Evolutionary conservation across 345 rosid species (phyloP), one percentile per base, ranked within the genome.

Genomic region (Camelina hispida): DNA sequence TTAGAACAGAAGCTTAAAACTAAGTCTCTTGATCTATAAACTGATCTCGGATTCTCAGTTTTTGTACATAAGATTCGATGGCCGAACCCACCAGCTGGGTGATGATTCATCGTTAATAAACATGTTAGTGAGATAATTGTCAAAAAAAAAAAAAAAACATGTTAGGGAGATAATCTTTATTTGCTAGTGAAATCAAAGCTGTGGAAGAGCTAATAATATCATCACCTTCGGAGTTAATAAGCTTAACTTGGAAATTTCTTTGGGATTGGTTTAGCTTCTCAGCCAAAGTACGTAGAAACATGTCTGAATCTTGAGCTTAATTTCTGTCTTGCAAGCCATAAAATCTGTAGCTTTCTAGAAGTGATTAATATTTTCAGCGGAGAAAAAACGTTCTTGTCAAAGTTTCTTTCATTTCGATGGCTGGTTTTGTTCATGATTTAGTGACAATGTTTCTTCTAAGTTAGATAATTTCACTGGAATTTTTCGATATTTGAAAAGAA

Each of bases 221-320:
- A 28, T 68, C 46, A 15, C 17, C 37, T 16, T 4, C 51, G 15
- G 38, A 52, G 74, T 7, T 61, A 20, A 28, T n/a, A 20, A 68
- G 13, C 63, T 62, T 23, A 70, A 9, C 47, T 42, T 52, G 56
- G 20, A n/a, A 10, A 28, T 9, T 37, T 74, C 20, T 52, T 52
- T 52, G 74, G n/a, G 23, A 43, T 52, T 60, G 62, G 56, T 68
- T 32, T 43, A 69, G 69, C 69, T 28, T 68, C 74, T 61, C 69
- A 40, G 74, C 61, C 57, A 68, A 68, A 52, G 40, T 35, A 35
- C 2, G 9, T 35, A 35, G 40, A 35, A 35, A 35, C 11, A 35
- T 35, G 40, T 35, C 38, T 7, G 38, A 35, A 35, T 35, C 38
- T 35, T 35, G 38, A 7, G 38, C 38, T 35, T 2, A 35, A 7